Evolutionary conservation across 129 eudicot genomes (phyloP).

Genomic region (Pittosporum tobira): DNA sequence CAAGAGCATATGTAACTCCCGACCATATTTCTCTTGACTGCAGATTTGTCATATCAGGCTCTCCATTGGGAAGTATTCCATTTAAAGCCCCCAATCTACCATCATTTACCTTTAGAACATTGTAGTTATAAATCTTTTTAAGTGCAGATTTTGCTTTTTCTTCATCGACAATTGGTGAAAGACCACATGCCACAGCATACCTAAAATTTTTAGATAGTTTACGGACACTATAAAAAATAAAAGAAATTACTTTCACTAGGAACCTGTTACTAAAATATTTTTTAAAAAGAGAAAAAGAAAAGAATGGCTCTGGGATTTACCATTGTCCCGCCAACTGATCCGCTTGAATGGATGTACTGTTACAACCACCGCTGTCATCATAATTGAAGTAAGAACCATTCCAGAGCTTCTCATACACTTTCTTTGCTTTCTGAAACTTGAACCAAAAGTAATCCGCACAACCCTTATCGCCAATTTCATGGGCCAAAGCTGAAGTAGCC

Average conservation of each 20-base stretch:
- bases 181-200: conserved; percentile 98
- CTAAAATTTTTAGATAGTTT: conserved; percentile 25
- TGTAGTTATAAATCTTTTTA: conserved; percentile 61
- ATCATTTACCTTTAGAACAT: conserved; percentile 60
- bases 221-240: too few species aligned
- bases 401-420: conserved; percentile 81
- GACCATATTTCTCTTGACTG: conserved; percentile 95
- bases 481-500: conserved; percentile 86
- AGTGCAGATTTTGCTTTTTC: conserved; percentile 72
- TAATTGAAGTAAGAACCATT: conserved; percentile 85
- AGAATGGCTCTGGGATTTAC: conserved; percentile 23
- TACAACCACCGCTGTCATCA: conserved; percentile 58
- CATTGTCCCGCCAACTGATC: conserved; percentile 99
- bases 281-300: too few species aligned
- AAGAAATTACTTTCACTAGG: too few species aligned
- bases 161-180: conserved; percentile 74
- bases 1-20: conserved; percentile 89
- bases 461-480: conserved; percentile 69
- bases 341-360: conserved; percentile 84
- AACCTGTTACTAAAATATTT: background rate
- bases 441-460: conserved; percentile 78
- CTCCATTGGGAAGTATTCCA: conserved; percentile 91
- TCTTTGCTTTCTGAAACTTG: conserved; percentile 63
- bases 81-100: conserved; percentile 81
- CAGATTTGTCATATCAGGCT: conserved; percentile 65